phyloP scores from a whole-genome alignment of 2,329 filamentous ascomycete genomes.

The Zelopaecilomyces penicillatus region DNA sequence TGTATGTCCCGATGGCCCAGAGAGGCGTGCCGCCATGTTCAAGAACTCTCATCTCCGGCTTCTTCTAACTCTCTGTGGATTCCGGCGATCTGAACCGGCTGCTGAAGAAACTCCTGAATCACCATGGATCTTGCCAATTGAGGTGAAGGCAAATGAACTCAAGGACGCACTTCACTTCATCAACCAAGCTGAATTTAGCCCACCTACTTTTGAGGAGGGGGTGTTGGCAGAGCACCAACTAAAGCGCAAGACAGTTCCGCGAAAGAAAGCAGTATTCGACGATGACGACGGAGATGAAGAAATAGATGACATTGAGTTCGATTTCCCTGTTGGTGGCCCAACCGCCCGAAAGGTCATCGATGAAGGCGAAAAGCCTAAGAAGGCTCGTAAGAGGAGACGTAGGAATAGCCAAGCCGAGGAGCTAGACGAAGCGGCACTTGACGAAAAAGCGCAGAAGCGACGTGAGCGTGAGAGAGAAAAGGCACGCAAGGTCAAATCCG shows the following conservation, averaged over 20 bases:
- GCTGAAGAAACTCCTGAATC: constrained; percentile 66
- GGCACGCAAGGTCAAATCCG: constrained; percentile 72
- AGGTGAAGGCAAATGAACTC: constrained; percentile 55
- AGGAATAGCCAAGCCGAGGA: constrained; percentile 35
- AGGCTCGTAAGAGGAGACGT: constrained; percentile 35
- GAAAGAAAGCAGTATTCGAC: constrained; percentile 56
- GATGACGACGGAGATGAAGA: constrained; percentile 59
- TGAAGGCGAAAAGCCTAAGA: constrained; percentile 47
- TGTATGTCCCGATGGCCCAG: constrained; percentile 56
- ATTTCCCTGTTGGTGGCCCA: constrained; percentile 64
- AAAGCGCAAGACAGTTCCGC: constrained; percentile 55
- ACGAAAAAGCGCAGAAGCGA: constrained; percentile 53
- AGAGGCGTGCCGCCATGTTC: constrained; percentile 67
- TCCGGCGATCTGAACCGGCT: constrained; percentile 48
- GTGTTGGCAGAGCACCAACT: constrained; percentile 68
- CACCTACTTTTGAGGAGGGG: constrained; percentile 68
- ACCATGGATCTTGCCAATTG: constrained; percentile 67
- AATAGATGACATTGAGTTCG: constrained; percentile 40
- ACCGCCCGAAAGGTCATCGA: constrained; percentile 47
- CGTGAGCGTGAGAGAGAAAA: constrained; percentile 68
- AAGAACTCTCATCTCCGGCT: constrained; percentile 83
- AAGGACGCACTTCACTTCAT: constrained; percentile 64
- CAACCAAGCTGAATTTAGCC: constrained; percentile 68
- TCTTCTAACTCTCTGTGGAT: constrained; percentile 67
- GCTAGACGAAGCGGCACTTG: constrained; percentile 55